These are phyloP conservation scores for Thelonectria discophora DNA, from an alignment of 2,329 filamentous ascomycete genomes.

Conservation along the genomic window DNA sequence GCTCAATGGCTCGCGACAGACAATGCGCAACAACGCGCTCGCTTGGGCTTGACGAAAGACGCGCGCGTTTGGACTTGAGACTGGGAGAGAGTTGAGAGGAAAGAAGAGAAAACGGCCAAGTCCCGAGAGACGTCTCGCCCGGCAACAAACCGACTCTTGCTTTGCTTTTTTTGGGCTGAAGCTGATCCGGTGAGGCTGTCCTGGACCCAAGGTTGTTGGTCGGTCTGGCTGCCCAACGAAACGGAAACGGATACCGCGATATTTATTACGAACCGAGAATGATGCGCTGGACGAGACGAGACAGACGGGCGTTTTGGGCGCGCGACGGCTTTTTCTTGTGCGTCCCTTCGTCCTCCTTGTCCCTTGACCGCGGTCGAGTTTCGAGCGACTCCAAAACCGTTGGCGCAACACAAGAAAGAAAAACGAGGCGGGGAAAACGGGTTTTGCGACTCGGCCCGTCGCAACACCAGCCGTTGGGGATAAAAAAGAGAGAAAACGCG, in stretches of 20 bases:
- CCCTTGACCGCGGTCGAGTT: neutral
- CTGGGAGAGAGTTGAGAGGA: no score
- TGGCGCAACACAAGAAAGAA: conserved; percentile 18
- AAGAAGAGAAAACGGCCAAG: neutral
- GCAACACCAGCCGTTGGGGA: conserved; percentile 27
- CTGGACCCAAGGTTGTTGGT: no score
- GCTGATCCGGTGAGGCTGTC: neutral
- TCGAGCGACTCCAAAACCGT: neutral
- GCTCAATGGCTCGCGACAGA: conserved; percentile 7
- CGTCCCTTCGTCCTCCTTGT: neutral
- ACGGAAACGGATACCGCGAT: conserved; percentile 9
- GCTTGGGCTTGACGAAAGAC: neutral
- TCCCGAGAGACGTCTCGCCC: neutral
- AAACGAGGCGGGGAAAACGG: neutral
- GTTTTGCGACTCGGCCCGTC: conserved; percentile 16
- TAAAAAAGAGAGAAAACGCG: neutral
- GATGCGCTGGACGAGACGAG: conserved; percentile 10
- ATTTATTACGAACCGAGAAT: conserved; percentile 5
- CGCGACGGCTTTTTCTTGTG: neutral
- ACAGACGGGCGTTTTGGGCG: neutral
- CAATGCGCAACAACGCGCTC: conserved; percentile 1
- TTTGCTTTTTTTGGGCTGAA: conserved; percentile 4
- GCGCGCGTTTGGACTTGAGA: neutral
- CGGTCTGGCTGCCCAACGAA: conserved; percentile 26
- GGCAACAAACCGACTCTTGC: neutral